Base-by-base conservation (phyloP, 768 basidiomycete species). In the Auriscalpium microsporum region DNA sequence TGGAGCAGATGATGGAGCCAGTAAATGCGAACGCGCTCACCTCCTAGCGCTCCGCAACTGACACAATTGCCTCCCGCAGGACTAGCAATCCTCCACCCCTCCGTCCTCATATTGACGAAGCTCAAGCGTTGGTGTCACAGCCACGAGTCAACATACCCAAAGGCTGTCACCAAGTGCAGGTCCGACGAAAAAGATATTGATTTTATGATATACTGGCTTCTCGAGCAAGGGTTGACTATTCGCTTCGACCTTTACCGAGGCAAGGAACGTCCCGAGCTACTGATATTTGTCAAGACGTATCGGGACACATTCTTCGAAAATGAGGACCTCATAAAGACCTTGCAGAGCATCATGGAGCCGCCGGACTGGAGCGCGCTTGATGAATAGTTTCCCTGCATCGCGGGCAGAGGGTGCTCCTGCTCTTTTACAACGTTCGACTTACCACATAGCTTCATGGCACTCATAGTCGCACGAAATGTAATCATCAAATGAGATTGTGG, bases 51-150 rank as follows among this genome's bases (percentile, higher is more conserved):
- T 10, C 11, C 13, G 33, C 33, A 10, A 45, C 9, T 21, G 14
- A 35, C 19, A 19, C n/a, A 11, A 11, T 21, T 53, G 35, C 48
- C 23, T 19, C 38, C 33, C 19, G 36, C 38, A 52, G 38, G 10
- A 46, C 10, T 46, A 21, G 36, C 44, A 4, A 55, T 57, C 35
- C 56, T 57, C 13, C 52, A 54, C 52, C 56, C 56, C 5, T 36
- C 23, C 28, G 34, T 57, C 47, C 52, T 57, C 11, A 28, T 48
- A 16, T 28, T 57, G 14, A 57, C 56, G 13, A 57, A 57, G 42
- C 8, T 57, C 37, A 57, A 57, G 37, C 51, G 56, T 34, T 57
- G 56, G 56, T 47, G n/a, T 10, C 28, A 11, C 8, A 55, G 10
- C 21, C 21, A 48, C 37, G 19, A 11, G 14, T 57, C 56, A 8